A percentile compares a stretch with the other conserved stretches of the same genome.
Evolutionary conservation across 768 basidiomycete genomes (phyloP).

Genomic region (Suillus americanus): DNA sequence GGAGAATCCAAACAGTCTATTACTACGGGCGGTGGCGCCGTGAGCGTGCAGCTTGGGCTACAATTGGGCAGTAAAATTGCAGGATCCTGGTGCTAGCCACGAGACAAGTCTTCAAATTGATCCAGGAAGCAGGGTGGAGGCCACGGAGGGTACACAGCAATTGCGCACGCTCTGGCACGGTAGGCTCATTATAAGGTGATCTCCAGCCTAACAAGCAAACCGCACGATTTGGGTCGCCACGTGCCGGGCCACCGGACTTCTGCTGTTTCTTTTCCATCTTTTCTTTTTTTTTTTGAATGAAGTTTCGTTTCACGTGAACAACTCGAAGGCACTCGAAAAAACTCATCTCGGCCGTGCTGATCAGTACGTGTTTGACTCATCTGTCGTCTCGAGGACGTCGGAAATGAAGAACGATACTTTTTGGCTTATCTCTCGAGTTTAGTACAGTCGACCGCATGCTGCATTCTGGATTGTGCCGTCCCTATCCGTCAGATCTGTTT

Average conservation of each 20-base stretch:
- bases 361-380: slow-evolving; percentile 4
- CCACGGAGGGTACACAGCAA: slow-evolving; percentile 2
- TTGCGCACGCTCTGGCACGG: slow-evolving; percentile 10
- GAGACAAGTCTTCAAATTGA: slow-evolving; percentile 4
- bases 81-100: not conserved
- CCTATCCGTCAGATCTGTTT: not conserved
- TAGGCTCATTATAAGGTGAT: slow-evolving; percentile 28
- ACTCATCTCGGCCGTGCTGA: not conserved
- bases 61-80: slow-evolving; percentile 3
- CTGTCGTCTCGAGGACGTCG: not conserved
- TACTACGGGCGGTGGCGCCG: not conserved
- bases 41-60: slow-evolving; percentile 1
- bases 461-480: not conserved
- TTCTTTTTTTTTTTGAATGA: not conserved
- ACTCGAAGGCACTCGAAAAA: slow-evolving; percentile 1
- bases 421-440: not conserved
- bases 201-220: slow-evolving; percentile 20
- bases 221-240: slow-evolving; percentile 28
- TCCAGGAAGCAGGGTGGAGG: slow-evolving; percentile 8
- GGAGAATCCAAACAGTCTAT: not conserved
- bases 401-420: slow-evolving; percentile 1
- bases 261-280: not conserved
- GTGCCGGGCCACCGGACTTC: slow-evolving; percentile 21
- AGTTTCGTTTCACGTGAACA: slow-evolving; percentile 7
- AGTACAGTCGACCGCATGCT: not conserved